Percentiles rank a stretch among this genome's conserved stretches.
phyloP scores from a whole-genome alignment of 2,329 filamentous ascomycete species.

The Teratosphaeria gauchensis region DNA sequence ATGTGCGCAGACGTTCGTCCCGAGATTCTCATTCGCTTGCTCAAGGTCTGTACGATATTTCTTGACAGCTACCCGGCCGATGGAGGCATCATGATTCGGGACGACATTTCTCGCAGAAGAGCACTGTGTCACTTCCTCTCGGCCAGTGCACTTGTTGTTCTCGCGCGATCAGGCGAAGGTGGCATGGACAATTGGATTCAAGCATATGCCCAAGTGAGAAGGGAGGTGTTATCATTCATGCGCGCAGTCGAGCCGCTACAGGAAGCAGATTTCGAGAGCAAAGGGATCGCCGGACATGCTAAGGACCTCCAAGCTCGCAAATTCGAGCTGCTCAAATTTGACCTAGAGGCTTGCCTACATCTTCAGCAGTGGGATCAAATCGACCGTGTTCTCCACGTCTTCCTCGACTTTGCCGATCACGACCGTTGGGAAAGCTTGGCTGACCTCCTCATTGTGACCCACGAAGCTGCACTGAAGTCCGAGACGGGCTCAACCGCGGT shows the following conservation, averaged over 20 bases:
- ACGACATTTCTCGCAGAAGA: constrained; percentile 42
- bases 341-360: constrained; percentile 65
- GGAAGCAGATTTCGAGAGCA: constrained; percentile 31
- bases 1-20: constrained; percentile 50
- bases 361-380: constrained; percentile 61
- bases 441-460: constrained; percentile 37
- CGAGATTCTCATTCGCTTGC: constrained; percentile 45
- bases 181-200: constrained; percentile 42
- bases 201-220: constrained; percentile 52
- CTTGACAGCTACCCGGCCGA: constrained; percentile 15
- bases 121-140: constrained; percentile 64
- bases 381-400: constrained; percentile 46
- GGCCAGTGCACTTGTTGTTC: constrained; percentile 34
- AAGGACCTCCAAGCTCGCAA: constrained; percentile 24
- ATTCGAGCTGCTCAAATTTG: constrained; percentile 59
- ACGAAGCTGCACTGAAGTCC: constrained; percentile 25
- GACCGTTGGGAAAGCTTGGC: constrained; percentile 37
- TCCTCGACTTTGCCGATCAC: constrained; percentile 16
- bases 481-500: constrained; percentile 13
- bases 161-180: constrained; percentile 39
- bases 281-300: constrained; percentile 22
- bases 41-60: constrained; percentile 33
- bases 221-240: constrained; percentile 50
- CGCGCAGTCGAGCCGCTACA: constrained; percentile 25
- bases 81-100: constrained; percentile 6